These are phyloP conservation scores for Parastagonospora avenae DNA, from an alignment of 2,329 filamentous ascomycete species.

Conservation along the genomic window DNA sequence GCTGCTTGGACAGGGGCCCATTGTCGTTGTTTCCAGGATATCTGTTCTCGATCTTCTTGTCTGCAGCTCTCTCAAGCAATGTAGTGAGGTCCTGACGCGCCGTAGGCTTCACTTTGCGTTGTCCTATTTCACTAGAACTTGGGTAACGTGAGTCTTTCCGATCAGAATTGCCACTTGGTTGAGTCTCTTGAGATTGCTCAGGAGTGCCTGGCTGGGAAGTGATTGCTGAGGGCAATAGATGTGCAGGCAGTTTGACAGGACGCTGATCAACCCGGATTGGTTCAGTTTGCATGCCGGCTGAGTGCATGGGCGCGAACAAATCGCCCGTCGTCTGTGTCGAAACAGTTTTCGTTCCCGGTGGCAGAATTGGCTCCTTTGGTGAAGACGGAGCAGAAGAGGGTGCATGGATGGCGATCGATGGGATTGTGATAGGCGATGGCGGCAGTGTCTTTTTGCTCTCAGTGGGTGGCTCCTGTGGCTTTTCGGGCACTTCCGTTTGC, in stretches of 20 bases:
- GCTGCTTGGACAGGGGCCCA: slow-evolving; percentile 67
- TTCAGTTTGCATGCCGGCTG: slow-evolving; percentile 79
- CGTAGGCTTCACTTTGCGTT: slow-evolving; percentile 16
- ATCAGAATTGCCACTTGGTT: slow-evolving; percentile 1
- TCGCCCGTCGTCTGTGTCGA: slow-evolving; percentile 75
- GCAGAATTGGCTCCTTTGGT: slow-evolving; percentile 76
- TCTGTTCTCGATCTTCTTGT: slow-evolving; percentile 59
- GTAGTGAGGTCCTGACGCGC: slow-evolving; percentile 38
- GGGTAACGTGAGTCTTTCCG: slow-evolving; percentile 24
- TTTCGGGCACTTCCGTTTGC: slow-evolving; percentile 58
- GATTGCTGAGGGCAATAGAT: slow-evolving; percentile 80
- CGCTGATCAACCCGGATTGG: slow-evolving; percentile 84
- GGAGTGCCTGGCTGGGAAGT: slow-evolving; percentile 56
- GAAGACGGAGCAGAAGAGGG: slow-evolving; percentile 80
- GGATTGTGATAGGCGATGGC: slow-evolving; percentile 62
- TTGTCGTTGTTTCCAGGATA: slow-evolving; percentile 84
- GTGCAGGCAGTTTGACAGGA: slow-evolving; percentile 73
- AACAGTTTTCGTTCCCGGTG: slow-evolving; percentile 79
- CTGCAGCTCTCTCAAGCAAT: slow-evolving; percentile 35
- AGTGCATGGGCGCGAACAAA: slow-evolving; percentile 54
- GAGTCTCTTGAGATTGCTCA: slow-evolving; percentile 24
- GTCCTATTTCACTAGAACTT: slow-evolving; percentile 13
- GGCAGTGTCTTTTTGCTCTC: slow-evolving; percentile 32
- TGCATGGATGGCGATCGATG: slow-evolving; percentile 89
- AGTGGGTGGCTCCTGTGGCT: slow-evolving; percentile 35